Conservation (phyloP, 1,284 basidiomycete species). For the Moesziomyces sp. region DNA sequence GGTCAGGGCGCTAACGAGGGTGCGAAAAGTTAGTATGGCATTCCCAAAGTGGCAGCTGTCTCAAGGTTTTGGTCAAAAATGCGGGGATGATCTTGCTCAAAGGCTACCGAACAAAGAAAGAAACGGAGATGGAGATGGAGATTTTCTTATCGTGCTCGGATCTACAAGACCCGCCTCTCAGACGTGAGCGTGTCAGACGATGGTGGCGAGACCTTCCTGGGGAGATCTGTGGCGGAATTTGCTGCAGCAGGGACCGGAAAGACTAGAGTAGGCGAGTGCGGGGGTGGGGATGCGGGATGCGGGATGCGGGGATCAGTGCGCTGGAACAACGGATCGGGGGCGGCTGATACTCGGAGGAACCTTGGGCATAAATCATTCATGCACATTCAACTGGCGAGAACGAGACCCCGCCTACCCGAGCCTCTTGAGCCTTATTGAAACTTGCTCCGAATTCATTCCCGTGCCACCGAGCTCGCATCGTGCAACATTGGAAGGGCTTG, state of each 20-base stretch:
- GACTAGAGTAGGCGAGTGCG: too few species aligned
- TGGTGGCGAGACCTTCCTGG: not conserved
- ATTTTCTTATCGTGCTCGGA: not conserved
- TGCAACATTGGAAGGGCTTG: not conserved
- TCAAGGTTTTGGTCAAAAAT: not conserved
- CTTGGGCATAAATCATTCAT: not conserved
- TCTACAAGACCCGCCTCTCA: not conserved
- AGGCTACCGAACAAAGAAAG: not conserved
- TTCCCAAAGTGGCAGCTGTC: not conserved
- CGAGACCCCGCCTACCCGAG: not conserved
- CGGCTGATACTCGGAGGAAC: not conserved
- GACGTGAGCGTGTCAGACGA: not conserved
- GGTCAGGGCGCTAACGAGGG: not conserved
- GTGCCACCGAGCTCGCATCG: too few species aligned
- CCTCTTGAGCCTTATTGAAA: not conserved
- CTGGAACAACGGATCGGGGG: not conserved
- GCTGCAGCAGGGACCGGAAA: too few species aligned
- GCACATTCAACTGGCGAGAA: not conserved
- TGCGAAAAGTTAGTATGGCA: not conserved
- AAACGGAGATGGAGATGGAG: not conserved
- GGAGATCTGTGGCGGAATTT: too few species aligned
- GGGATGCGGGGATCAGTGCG: not conserved
- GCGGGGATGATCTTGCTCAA: not conserved
- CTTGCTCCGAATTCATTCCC: too few species aligned
- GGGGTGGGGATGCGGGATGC: too few species aligned